Base-by-base conservation (phyloP, 1,284 basidiomycete species). In the Hymenochaete sp. region DNA sequence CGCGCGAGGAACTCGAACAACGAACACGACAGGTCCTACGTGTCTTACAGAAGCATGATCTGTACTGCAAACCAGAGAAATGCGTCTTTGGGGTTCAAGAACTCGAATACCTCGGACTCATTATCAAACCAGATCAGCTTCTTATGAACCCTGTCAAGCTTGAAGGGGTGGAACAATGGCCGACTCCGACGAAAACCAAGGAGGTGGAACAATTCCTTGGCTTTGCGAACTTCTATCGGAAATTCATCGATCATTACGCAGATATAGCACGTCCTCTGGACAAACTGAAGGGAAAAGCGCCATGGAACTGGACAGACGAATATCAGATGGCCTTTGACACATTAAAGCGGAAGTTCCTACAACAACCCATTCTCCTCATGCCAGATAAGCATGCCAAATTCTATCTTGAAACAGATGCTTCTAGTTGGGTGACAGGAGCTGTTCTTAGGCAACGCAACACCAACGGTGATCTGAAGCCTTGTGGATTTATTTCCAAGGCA, bases 1-100 rank as follows among this genome's bases (percentile, higher is more conserved):
- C 31, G 10, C 10, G 38, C 33, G 13, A 38, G 38, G 36, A 45
- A 52, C 39, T 38, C 13, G 21, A 58, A 6, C 8, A 40, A 3
- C 22, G 51, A 28, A 60, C 66, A 11, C 48, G 63, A 3, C n/a
- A 50, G 10, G 38, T 56, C 9, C 55, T 67, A 2, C 36, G 52
- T 8, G 37, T 56, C 10, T 54, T 67, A 2, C 36, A 53, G 14
- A 43, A 43, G n/a, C 25, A 31, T 16, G 24, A 41, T 0, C 55
- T 64, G 0, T 53, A 47, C 31, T 32, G 52, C 27, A 62, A 64
- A 33, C 11, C 50, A 2, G 45, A 52, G 35, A 64, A 65, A 43
- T 63, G 60, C 42, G 43, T 56, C 13, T 65, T 64, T 49, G 41
- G 52, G 36, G n/a, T 39, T 4, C 19, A 25, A 3, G 8, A 51